Percentiles rank a stretch among this genome's conserved stretches.
Conservation (phyloP, 192 early-diverging fungal species). For the Phycomyces blakesleeanus region DNA sequence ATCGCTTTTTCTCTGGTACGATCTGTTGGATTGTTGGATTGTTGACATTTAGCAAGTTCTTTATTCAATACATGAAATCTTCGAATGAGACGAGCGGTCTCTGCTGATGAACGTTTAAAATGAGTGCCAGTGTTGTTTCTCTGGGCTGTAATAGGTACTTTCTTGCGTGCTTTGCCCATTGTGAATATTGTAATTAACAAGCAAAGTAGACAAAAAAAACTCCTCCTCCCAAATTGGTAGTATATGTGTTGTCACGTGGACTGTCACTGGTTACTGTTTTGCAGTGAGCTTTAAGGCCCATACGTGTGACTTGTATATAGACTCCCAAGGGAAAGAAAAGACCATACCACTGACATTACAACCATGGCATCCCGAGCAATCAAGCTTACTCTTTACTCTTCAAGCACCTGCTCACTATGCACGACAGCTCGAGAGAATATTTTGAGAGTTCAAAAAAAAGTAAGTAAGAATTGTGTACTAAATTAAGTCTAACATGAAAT, state of each 20-base stretch:
- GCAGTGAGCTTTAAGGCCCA: not conserved
- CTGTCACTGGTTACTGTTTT: not conserved
- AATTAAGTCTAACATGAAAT: not conserved
- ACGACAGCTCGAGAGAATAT: constrained; percentile 43
- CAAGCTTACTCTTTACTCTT: constrained; percentile 43
- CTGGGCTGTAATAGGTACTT: constrained; percentile 9
- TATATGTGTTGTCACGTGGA: not conserved
- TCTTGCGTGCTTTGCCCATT: constrained; percentile 19
- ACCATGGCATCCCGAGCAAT: constrained; percentile 19
- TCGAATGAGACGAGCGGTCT: constrained; percentile 68
- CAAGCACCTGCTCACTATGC: constrained; percentile 48
- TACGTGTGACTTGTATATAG: not conserved
- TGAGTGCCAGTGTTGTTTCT: constrained; percentile 1
- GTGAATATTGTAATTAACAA: no score
- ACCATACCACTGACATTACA: not conserved
- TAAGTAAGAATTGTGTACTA: constrained; percentile 13
- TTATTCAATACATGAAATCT: constrained; percentile 81
- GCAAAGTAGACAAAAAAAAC: no score
- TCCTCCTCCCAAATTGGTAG: no score
- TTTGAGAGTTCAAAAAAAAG: constrained; percentile 42
- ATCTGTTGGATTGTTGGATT: constrained; percentile 18
- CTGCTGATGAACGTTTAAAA: constrained; percentile 57
- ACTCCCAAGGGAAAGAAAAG: no score
- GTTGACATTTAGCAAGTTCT: constrained; percentile 53
- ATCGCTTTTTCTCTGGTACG: constrained; percentile 33